These are phyloP conservation scores for Globisporangium mamillatum DNA, from an alignment of 352 stramenopile species.

Conservation along the genomic window DNA sequence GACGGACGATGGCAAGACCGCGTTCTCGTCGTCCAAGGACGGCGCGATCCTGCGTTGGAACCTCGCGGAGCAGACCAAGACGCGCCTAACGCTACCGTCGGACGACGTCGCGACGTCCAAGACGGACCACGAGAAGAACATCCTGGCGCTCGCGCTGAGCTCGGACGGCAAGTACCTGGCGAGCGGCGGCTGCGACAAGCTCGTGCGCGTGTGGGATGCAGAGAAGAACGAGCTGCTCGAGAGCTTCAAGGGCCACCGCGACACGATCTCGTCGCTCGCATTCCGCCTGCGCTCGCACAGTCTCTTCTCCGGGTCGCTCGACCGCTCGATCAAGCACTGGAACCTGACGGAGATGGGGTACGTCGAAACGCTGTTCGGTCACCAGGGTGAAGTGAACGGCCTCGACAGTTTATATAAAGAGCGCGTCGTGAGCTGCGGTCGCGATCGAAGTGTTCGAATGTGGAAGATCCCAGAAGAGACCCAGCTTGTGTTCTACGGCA, in stretches of 20 bases:
- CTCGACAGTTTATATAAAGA: conserved; percentile 91
- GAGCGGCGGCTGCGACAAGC: conserved; percentile 88
- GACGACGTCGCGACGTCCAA: conserved; percentile 60
- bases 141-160: conserved; percentile 87
- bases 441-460: conserved; percentile 90
- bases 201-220: conserved; percentile 89
- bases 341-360: conserved; percentile 95
- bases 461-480: conserved; percentile 96
- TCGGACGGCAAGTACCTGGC: conserved; percentile 91
- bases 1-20: conserved; percentile 83
- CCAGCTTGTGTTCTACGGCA: conserved; percentile 93
- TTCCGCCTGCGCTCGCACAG: conserved; percentile 89
- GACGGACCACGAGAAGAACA: conserved; percentile 75
- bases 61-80: conserved; percentile 78
- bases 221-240: conserved; percentile 78
- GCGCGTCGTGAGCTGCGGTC: conserved; percentile 87
- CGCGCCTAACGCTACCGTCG: conserved; percentile 49
- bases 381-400: conserved; percentile 89
- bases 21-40: conserved; percentile 92
- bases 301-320: conserved; percentile 91
- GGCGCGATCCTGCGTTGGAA: conserved; percentile 90
- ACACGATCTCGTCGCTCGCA: conserved; percentile 81
- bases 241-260: conserved; percentile 88
- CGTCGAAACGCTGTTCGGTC: conserved; percentile 93
- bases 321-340: conserved; percentile 94